A percentile compares a stretch with the other conserved stretches of the same genome.
These are phyloP conservation scores for Penicillium rolfsii DNA, from an alignment of 2,329 filamentous ascomycete species.

Conservation along the genomic window DNA sequence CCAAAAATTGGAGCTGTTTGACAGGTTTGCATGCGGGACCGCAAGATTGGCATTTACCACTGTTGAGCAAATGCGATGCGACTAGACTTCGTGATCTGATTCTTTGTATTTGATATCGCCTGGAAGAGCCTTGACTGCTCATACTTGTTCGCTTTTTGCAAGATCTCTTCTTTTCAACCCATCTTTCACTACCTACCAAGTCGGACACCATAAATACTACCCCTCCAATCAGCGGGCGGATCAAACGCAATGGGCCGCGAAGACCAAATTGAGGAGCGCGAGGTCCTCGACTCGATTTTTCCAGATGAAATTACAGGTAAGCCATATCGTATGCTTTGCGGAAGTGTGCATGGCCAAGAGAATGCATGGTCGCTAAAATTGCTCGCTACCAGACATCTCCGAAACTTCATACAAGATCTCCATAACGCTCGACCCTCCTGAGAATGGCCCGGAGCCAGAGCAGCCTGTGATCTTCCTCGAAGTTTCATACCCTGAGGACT, in stretches of 20 bases:
- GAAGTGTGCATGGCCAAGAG: neutral
- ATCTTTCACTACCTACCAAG: constrained; percentile 3
- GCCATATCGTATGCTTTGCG: constrained; percentile 13
- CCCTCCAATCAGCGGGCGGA: constrained; percentile 37
- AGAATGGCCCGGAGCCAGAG: constrained; percentile 63
- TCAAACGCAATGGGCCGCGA: constrained; percentile 60
- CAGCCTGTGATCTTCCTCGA: constrained; percentile 75
- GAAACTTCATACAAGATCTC: constrained; percentile 86
- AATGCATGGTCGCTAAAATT: constrained; percentile 20
- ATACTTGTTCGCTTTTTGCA: neutral
- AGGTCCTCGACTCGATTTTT: constrained; percentile 97
- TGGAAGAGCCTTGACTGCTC: neutral
- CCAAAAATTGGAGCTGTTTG: constrained; percentile 45
- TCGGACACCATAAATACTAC: constrained; percentile 22
- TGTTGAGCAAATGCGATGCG: constrained; percentile 17
- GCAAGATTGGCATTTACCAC: constrained; percentile 29
- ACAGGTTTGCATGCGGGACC: constrained; percentile 46
- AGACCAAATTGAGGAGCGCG: constrained; percentile 93
- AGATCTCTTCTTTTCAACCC: neutral
- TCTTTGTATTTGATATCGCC: constrained; percentile 12
- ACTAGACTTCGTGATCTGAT: constrained; percentile 6
- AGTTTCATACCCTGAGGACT: constrained; percentile 85
- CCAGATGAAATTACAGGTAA: constrained; percentile 93
- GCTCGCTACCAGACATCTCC: constrained; percentile 69
- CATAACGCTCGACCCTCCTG: constrained; percentile 77